Conservation (phyloP, 257 asterid species). For the Knoxia roxburghii region DNA sequence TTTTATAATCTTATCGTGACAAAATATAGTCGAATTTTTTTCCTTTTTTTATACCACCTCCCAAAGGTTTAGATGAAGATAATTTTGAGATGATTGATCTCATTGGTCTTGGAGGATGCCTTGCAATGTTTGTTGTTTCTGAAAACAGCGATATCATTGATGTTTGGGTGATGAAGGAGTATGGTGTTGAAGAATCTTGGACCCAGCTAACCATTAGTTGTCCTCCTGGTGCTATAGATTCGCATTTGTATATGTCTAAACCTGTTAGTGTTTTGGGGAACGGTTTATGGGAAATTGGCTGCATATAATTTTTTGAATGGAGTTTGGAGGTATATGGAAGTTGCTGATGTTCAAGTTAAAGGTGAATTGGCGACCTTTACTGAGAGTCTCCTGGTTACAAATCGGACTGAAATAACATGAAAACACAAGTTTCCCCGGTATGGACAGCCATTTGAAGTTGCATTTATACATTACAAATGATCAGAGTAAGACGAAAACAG, state of each 20-base stretch:
- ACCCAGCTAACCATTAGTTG: constrained; percentile 18
- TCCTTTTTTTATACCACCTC: no score
- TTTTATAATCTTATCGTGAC: no score
- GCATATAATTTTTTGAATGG: constrained; percentile 11
- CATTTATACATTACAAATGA: no score
- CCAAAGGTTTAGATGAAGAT: no score
- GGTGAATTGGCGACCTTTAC: not conserved
- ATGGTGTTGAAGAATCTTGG: constrained; percentile 33
- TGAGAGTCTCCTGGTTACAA: constrained; percentile 27
- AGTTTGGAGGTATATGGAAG: constrained; percentile 2
- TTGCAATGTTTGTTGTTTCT: constrained; percentile 24
- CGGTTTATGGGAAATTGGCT: constrained; percentile 13
- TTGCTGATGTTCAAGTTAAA: no score
- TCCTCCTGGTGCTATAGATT: no score
- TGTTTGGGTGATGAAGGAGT: constrained; percentile 39
- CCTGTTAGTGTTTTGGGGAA: constrained; percentile 19
- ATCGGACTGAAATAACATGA: constrained; percentile 12
- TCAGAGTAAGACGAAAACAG: no score
- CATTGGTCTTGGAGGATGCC: constrained; percentile 36
- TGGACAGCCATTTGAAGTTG: no score
- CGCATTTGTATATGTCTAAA: constrained; percentile 6
- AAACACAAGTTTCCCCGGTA: no score
- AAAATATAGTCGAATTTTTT: no score
- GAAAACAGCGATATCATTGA: no score
- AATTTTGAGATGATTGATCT: not conserved